Evolutionary conservation across 176 grass and related monocot genomes (phyloP).

Genomic region (Eremochloa ophiuroides): DNA sequence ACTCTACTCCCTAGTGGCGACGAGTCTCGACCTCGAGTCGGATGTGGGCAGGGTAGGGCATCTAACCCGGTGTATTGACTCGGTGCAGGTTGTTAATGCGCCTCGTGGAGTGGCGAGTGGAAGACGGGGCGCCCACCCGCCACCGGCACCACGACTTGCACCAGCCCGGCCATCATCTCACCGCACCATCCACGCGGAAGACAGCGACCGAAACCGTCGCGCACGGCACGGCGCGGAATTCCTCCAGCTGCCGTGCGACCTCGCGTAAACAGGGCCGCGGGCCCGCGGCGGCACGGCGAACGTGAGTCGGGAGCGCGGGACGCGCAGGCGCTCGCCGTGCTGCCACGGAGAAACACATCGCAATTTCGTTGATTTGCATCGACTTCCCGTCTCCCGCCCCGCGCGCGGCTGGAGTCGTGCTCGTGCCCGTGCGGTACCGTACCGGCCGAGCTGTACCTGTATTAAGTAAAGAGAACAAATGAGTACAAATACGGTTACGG

Average conservation of each 20-base stretch:
- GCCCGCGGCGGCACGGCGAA: too few relatives aligned
- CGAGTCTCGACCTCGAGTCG: not conserved
- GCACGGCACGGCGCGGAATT: not conserved
- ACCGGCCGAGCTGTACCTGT: too few relatives aligned
- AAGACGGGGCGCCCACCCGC: too few relatives aligned
- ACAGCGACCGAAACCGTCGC: not conserved
- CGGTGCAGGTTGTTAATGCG: constrained; percentile 13
- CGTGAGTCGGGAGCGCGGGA: not conserved
- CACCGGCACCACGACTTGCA: not conserved
- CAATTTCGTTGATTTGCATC: not conserved
- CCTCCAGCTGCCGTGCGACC: not conserved
- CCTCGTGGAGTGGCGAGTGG: constrained; percentile 26
- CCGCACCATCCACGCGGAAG: not conserved
- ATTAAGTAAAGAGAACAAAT: too few relatives aligned
- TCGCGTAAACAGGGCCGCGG: not conserved
- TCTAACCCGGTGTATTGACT: not conserved
- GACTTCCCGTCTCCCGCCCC: too few relatives aligned
- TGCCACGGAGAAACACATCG: not conserved
- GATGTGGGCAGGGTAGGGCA: not conserved
- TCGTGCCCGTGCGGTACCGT: too few relatives aligned
- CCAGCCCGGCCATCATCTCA: too few relatives aligned
- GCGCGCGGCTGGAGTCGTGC: not conserved
- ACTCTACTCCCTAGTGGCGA: too few relatives aligned
- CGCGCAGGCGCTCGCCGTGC: not conserved
- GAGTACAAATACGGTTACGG: too few relatives aligned